Conservation (phyloP, 1,284 basidiomycete genomes). For the Ceratobasidium papillatum region DNA sequence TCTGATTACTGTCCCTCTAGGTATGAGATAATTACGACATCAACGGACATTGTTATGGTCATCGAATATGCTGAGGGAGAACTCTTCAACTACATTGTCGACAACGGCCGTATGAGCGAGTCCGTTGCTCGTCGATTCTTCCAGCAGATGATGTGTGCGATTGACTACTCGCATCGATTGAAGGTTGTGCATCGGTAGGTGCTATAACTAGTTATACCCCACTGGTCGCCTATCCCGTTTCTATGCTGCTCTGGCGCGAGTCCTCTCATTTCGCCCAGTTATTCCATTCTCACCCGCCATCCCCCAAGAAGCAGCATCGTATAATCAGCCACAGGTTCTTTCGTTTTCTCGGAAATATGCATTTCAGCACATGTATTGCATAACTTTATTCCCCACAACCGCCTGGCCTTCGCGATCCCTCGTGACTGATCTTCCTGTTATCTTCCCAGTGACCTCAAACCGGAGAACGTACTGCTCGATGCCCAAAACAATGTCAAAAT, state of each 20-base stretch:
- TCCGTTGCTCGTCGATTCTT: constrained; percentile 88
- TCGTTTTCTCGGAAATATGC: neutral
- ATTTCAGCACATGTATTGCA: neutral
- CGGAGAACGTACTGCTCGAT: constrained; percentile 82
- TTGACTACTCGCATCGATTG: constrained; percentile 93
- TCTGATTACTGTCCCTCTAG: constrained; percentile 56
- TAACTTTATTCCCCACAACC: constrained; percentile 34
- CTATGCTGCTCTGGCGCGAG: constrained; percentile 11
- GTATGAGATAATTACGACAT: constrained; percentile 94
- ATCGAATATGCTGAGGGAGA: constrained; percentile 93
- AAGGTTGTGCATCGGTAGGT: constrained; percentile 83
- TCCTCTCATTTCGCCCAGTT: neutral
- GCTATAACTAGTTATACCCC: neutral
- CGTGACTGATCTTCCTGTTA: constrained; percentile 30
- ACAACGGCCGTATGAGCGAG: constrained; percentile 87
- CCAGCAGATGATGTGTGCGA: constrained; percentile 94
- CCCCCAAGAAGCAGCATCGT: neutral
- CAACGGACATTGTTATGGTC: constrained; percentile 95
- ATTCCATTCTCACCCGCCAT: neutral
- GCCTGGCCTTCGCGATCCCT: neutral
- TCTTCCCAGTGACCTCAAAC: constrained; percentile 80
- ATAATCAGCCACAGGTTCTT: constrained; percentile 2
- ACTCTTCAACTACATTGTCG: constrained; percentile 95
- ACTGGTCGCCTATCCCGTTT: neutral
- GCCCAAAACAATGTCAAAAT: constrained; percentile 79